Conservation (phyloP, 805 yeast genomes). For the Sungouiozyma ichnusensis region DNA sequence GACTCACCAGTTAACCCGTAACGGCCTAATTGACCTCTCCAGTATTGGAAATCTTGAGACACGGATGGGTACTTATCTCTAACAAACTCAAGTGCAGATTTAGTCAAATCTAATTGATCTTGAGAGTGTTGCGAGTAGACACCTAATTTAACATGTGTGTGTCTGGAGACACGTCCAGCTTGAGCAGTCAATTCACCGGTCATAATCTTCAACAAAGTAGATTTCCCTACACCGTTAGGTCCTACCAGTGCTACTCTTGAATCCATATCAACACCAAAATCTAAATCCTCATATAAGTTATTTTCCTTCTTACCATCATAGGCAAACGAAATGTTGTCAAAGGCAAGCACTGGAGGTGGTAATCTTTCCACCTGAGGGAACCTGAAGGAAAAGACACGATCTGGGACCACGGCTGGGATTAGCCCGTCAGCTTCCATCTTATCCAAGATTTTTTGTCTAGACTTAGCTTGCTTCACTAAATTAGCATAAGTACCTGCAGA, state of each 20-base stretch:
- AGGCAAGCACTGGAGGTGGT: conserved; percentile 97
- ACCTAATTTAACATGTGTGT: conserved; percentile 95
- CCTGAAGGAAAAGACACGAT: conserved; percentile 86
- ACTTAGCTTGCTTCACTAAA: conserved; percentile 96
- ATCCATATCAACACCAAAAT: conserved; percentile 99
- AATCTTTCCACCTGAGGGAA: conserved; percentile 93
- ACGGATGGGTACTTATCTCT: conserved; percentile 83
- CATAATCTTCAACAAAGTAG: conserved; percentile 90
- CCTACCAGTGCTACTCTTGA: conserved; percentile 96
- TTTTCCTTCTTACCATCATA: conserved; percentile 78
- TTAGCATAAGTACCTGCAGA: conserved; percentile 99
- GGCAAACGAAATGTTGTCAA: conserved; percentile 88
- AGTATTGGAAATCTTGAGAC: conserved; percentile 97
- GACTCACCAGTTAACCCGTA: conserved; percentile 98
- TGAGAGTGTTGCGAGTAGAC: conserved; percentile 98
- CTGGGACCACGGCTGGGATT: conserved; percentile 84
- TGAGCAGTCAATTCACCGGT: conserved; percentile 89
- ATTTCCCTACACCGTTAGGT: conserved; percentile 98
- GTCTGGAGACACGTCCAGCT: conserved; percentile 91
- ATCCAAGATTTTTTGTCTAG: conserved; percentile 97
- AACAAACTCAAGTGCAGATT: conserved; percentile 91
- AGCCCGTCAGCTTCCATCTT: conserved; percentile 99
- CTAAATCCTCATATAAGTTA: conserved; percentile 80
- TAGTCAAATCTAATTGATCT: conserved; percentile 92
- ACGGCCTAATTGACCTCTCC: conserved; percentile 97